phyloP scores from a whole-genome alignment of 2,329 filamentous ascomycete genomes.

The Verticillium klebahnii region DNA sequence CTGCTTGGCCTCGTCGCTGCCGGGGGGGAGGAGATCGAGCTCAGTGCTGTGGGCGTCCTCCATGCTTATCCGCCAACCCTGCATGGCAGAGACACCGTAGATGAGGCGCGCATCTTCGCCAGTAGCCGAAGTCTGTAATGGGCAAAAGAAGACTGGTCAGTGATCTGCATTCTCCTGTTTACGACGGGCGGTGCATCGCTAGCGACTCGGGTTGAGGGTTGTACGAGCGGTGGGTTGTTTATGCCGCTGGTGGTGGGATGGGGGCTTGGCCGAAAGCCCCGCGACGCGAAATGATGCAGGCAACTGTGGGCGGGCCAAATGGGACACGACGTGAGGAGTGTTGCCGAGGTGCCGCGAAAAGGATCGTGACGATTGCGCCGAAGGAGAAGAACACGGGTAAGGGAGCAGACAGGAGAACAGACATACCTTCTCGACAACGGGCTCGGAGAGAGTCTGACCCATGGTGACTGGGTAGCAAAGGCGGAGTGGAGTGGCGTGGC shows the following conservation, averaged over 20 bases:
- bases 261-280: neutral
- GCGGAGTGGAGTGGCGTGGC: constrained; percentile 19
- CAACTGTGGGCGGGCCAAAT: neutral
- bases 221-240: neutral
- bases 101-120: constrained; percentile 90
- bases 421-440: constrained; percentile 96
- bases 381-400: neutral
- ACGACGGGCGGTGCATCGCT: neutral
- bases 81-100: constrained; percentile 97
- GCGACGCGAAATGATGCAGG: neutral
- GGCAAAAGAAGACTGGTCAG: constrained; percentile 11
- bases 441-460: constrained; percentile 99
- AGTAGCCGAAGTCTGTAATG: constrained; percentile 70
- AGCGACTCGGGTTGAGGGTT: neutral
- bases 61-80: constrained; percentile 99
- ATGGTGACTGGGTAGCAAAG: constrained; percentile 47
- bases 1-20: constrained; percentile 54
- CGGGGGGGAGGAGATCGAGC: constrained; percentile 71
- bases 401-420: neutral
- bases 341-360: neutral
- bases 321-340: neutral
- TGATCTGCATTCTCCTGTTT: neutral
- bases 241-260: neutral
- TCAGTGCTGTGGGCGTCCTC: constrained; percentile 91
- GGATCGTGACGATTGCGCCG: neutral